phyloP scores from a whole-genome alignment of 495 filamentous ascomycete genomes.

The Lasiosphaeria hispida region DNA sequence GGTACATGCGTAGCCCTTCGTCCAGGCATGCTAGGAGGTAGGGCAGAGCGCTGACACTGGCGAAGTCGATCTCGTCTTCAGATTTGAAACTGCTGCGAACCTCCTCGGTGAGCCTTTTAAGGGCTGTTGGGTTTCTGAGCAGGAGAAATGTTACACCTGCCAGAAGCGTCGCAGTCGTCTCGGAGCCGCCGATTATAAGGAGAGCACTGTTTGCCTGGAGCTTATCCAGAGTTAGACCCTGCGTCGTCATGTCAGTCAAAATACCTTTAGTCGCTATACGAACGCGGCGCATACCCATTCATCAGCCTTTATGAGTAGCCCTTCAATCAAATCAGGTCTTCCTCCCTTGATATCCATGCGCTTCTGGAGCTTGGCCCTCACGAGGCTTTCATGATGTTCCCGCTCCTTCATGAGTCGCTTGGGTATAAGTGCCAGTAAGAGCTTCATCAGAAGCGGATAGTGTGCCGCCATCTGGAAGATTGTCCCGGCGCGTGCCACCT shows the following conservation, averaged over 20 bases:
- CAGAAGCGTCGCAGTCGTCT: constrained; percentile 56
- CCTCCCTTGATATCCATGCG: constrained; percentile 41
- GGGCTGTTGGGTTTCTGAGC: constrained; percentile 38
- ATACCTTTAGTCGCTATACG: not conserved
- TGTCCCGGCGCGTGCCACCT: constrained; percentile 11
- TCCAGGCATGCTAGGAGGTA: constrained; percentile 55
- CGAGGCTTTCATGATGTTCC: constrained; percentile 25
- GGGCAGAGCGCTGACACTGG: constrained; percentile 38
- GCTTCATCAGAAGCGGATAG: constrained; percentile 23
- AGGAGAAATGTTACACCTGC: constrained; percentile 47
- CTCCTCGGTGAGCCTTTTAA: constrained; percentile 44
- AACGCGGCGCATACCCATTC: constrained; percentile 32
- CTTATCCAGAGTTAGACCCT: constrained; percentile 40
- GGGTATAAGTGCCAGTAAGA: constrained; percentile 1
- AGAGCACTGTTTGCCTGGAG: constrained; percentile 41
- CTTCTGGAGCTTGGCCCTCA: constrained; percentile 38
- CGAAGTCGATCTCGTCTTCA: constrained; percentile 47
- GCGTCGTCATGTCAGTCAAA: not conserved
- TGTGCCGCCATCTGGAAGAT: constrained; percentile 22
- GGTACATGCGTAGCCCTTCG: constrained; percentile 54
- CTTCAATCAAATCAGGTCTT: constrained; percentile 49
- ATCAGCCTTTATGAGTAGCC: constrained; percentile 46
- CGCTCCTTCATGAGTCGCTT: constrained; percentile 3
- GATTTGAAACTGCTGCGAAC: constrained; percentile 47
- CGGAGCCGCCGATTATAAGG: constrained; percentile 53